phyloP scores from a whole-genome alignment of 441 rosid genomes.

The Arabidopsis hybrid region DNA sequence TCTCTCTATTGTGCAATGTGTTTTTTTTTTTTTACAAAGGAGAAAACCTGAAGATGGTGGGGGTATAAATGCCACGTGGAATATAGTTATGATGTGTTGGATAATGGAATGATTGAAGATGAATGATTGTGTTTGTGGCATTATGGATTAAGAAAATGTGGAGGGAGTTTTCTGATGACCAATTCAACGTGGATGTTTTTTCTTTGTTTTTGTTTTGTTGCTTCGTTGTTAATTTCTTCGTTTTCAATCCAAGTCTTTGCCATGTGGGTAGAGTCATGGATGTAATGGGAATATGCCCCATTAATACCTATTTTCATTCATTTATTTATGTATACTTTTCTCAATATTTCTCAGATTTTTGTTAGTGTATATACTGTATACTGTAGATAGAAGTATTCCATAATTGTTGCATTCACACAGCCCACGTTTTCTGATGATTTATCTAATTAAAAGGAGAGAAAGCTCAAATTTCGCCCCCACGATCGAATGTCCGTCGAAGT shows the following conservation, averaged over 20 bases:
- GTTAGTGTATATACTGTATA: not conserved
- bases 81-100: conserved; percentile 11
- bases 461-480: not conserved
- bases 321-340: not conserved
- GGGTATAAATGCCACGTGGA: conserved; percentile 30
- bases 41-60: conserved; percentile 11
- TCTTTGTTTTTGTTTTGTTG: not conserved
- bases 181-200: conserved; percentile 31
- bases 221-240: conserved; percentile 38
- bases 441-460: not conserved
- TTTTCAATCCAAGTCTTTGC: conserved; percentile 37
- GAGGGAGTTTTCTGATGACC: conserved; percentile 29
- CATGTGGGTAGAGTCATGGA: conserved; percentile 43
- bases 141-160: conserved; percentile 11
- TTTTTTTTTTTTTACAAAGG: not conserved
- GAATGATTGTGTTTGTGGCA: conserved; percentile 39
- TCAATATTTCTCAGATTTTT: not conserved
- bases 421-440: conserved; percentile 18
- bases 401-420: conserved; percentile 13
- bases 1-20: too few species aligned
- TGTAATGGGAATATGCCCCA: conserved; percentile 31
- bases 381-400: not conserved
- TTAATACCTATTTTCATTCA: not conserved
- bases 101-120: conserved; percentile 33
- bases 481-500: not conserved